Evolutionary conservation across 2,329 filamentous ascomycete species (phyloP).

Genomic region (Claviceps cyperi): DNA sequence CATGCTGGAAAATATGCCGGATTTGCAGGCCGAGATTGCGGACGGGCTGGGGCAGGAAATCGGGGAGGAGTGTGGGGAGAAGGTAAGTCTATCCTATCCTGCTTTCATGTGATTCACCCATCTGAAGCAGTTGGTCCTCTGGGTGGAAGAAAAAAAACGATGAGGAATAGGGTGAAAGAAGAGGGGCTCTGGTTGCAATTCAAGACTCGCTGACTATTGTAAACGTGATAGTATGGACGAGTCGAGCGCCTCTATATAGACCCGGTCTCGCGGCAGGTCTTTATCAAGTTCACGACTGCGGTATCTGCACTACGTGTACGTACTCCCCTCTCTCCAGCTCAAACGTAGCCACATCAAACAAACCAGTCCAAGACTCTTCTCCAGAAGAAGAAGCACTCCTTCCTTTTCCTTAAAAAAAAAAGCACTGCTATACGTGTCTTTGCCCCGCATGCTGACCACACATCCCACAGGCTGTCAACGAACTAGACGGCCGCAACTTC

Average conservation of each 20-base stretch:
- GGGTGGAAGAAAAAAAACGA: not conserved
- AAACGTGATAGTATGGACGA: slow-evolving; percentile 52
- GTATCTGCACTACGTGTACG: slow-evolving; percentile 71
- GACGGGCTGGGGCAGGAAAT: slow-evolving; percentile 78
- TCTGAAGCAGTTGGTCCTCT: not conserved
- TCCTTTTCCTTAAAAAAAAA: too few species aligned
- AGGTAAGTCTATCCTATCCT: slow-evolving; percentile 30
- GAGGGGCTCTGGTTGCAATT: not conserved
- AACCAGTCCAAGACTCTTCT: not conserved
- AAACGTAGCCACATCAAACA: not conserved
- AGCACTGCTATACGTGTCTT: not conserved
- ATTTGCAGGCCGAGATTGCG: slow-evolving; percentile 65
- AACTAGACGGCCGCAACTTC: slow-evolving; percentile 74
- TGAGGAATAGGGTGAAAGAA: not conserved
- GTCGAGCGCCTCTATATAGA: slow-evolving; percentile 71
- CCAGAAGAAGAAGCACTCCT: too few species aligned
- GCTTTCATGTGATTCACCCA: not conserved
- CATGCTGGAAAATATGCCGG: slow-evolving; percentile 71
- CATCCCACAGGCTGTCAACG: slow-evolving; percentile 62
- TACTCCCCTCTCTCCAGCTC: slow-evolving; percentile 10
- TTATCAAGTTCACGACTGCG: slow-evolving; percentile 82
- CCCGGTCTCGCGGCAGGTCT: slow-evolving; percentile 52
- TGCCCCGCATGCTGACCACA: slow-evolving; percentile 13
- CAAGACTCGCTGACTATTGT: not conserved
- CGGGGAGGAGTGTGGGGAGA: slow-evolving; percentile 79